Evolutionary conservation across 768 basidiomycete species (phyloP), one percentile per base, ranked within the genome.

Genomic region (Boletus subparvulus): DNA sequence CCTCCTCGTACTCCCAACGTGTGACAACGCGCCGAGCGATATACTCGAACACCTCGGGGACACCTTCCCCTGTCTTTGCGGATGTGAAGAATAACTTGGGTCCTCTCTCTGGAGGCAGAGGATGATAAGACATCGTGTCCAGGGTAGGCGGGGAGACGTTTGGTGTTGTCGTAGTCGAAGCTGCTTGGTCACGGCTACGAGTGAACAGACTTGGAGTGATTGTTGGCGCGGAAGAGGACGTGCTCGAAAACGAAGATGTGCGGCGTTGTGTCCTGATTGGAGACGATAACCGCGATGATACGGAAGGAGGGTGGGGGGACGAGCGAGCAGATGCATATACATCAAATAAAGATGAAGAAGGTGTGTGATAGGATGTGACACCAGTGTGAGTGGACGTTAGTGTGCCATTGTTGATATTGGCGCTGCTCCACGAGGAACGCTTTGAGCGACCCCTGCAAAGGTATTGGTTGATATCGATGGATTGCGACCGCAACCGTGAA

Each of bases 11-110:
- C 64, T 86, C 90, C 83, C 84, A 86, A 58, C 80, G 73, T 59
- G 67, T 64, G 36, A 85, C 77, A 10, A 92, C 86, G 28, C 89
- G 75, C 47, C 72, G 65, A 5, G 83, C 87, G 41, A 93, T 77
- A 63, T 91, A 91, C 67, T 83, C 86, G 64, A 92, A 93, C n/a
- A 90, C 85, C 1, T 85, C 86, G 1, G 66, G 48, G 0, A 92
- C 88, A 9, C 87, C 85, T 36, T 82, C 79, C 0, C 91, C 91
- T 5, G 87, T 90, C 71, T 90, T 90, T 3, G 91, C 90, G 1
- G 86, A 88, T 7, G 88, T 83, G 65, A 88, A 86, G 69, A 91
- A 89, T 12, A 91, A 72, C 68, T 77, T 82, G 0, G 88, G 85
- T 4, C 86, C 81, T 1, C 69, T 75, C 32, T 83, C 84, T 0